Percentiles rank a stretch among this genome's conserved stretches.
Evolutionary conservation across 2,329 filamentous ascomycete species (phyloP).

Genomic region (Lasiodiplodia sp.): DNA sequence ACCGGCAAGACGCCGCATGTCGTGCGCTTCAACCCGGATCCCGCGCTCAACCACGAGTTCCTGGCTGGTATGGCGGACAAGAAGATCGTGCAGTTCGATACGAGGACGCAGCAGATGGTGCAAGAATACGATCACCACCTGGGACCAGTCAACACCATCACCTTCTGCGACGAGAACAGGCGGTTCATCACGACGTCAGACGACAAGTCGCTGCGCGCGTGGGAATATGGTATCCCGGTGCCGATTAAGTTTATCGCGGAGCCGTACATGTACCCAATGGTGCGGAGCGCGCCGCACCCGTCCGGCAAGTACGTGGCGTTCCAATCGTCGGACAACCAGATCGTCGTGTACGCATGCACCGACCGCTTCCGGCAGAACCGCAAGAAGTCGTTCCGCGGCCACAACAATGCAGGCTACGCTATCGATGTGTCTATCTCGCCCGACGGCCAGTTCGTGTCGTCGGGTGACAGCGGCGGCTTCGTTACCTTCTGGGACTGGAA

Average conservation of each 20-base stretch:
- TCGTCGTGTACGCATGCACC: conserved; percentile 91
- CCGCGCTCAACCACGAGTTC: conserved; percentile 83
- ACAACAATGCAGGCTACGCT: conserved; percentile 93
- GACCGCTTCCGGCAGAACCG: conserved; percentile 97
- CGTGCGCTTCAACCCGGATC: conserved; percentile 86
- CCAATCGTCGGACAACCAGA: conserved; percentile 93
- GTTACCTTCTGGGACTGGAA: conserved; percentile 99
- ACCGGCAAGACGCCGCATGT: conserved; percentile 96
- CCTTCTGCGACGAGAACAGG: conserved; percentile 91
- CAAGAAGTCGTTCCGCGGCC: conserved; percentile 94
- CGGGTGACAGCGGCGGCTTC: conserved; percentile 86
- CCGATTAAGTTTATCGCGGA: conserved; percentile 99
- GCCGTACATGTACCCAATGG: conserved; percentile 97
- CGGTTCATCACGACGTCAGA: conserved; percentile 98
- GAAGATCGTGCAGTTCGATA: conserved; percentile 98
- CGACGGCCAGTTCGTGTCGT: conserved; percentile 89
- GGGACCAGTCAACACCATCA: conserved; percentile 97
- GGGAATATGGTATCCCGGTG: conserved; percentile 97
- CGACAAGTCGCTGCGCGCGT: conserved; percentile 93
- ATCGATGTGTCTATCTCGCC: conserved; percentile 89
- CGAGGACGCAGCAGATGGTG: conserved; percentile 78
- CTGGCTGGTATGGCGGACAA: conserved; percentile 97
- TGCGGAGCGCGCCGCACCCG: conserved; percentile 82
- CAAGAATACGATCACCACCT: conserved; percentile 99
- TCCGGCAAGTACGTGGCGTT: conserved; percentile 94